Evolutionary conservation across 116 monocot genomes (phyloP).

Genomic region (Cymodocea nodosa): DNA sequence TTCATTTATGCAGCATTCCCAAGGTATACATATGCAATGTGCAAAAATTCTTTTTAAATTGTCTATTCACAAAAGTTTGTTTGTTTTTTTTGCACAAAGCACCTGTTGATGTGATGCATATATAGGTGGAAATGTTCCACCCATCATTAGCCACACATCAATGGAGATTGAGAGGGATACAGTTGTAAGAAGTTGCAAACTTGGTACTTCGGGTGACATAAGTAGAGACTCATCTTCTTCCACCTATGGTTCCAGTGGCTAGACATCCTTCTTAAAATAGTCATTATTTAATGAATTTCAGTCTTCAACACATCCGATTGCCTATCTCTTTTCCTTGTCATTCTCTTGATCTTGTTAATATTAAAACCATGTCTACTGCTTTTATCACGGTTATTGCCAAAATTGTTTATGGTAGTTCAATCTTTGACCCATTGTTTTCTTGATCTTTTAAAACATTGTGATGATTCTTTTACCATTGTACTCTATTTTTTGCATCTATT

Average conservation of each 20-base stretch:
- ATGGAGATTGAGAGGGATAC: constrained; percentile 63
- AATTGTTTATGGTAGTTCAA: too few relatives aligned
- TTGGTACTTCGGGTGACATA: constrained; percentile 58
- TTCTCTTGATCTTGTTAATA: too few relatives aligned
- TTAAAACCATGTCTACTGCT: too few relatives aligned
- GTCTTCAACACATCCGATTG: too few relatives aligned
- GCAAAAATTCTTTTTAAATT: too few relatives aligned
- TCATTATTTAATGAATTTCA: background rate
- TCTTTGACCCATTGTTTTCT: too few relatives aligned
- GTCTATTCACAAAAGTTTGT: too few relatives aligned
- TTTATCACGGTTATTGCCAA: too few relatives aligned
- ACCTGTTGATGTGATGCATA: constrained; percentile 34
- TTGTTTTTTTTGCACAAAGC: constrained; percentile 8
- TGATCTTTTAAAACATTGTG: too few relatives aligned
- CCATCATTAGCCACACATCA: constrained; percentile 50
- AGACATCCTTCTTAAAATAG: background rate
- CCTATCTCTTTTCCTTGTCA: too few relatives aligned
- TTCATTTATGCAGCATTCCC: constrained; percentile 43
- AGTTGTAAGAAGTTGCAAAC: constrained; percentile 27
- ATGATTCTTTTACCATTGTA: too few relatives aligned
- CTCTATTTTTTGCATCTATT: too few relatives aligned
- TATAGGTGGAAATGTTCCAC: constrained; percentile 66
- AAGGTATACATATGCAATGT: constrained; percentile 26
- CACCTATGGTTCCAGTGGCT: constrained; percentile 26
- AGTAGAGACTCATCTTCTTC: constrained; percentile 59